Evolutionary conservation across 352 stramenopile species (phyloP).

Genomic region (Pythium oligandrum): DNA sequence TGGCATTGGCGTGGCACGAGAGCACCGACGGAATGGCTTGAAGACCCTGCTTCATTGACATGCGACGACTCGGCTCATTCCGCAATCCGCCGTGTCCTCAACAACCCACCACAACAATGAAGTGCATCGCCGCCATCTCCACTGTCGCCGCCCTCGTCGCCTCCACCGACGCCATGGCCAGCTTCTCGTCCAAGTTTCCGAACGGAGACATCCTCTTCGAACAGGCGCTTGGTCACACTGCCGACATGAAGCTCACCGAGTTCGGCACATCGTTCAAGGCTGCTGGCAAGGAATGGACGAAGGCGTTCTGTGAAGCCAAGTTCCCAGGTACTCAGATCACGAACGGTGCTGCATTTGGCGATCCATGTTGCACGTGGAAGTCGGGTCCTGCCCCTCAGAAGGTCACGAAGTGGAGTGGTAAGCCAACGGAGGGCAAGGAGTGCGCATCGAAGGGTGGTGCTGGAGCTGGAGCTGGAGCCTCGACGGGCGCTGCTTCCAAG

Average conservation of each 20-base stretch:
- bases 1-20: background rate
- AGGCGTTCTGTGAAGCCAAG: slow-evolving; percentile 25
- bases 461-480: background rate
- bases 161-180: slow-evolving; percentile 38
- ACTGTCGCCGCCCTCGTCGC: slow-evolving; percentile 71
- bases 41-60: too few relatives aligned
- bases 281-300: slow-evolving; percentile 24
- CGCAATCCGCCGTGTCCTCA: slow-evolving; percentile 7
- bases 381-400: slow-evolving; percentile 8
- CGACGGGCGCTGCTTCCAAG: background rate
- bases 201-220: slow-evolving; percentile 29
- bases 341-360: slow-evolving; percentile 47
- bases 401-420: background rate
- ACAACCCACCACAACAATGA: slow-evolving; percentile 41
- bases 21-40: too few relatives aligned
- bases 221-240: slow-evolving; percentile 31
- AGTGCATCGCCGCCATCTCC: slow-evolving; percentile 67
- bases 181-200: slow-evolving; percentile 31
- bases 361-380: slow-evolving; percentile 45
- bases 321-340: slow-evolving; percentile 34
- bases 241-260: slow-evolving; percentile 19
- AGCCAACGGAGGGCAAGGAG: background rate
- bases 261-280: slow-evolving; percentile 31
- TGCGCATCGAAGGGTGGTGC: background rate
- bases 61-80: slow-evolving; percentile 9